A percentile compares a stretch with the other conserved stretches of the same genome.
Conservation (phyloP, 441 rosid genomes). For the Omphalea diandra region DNA sequence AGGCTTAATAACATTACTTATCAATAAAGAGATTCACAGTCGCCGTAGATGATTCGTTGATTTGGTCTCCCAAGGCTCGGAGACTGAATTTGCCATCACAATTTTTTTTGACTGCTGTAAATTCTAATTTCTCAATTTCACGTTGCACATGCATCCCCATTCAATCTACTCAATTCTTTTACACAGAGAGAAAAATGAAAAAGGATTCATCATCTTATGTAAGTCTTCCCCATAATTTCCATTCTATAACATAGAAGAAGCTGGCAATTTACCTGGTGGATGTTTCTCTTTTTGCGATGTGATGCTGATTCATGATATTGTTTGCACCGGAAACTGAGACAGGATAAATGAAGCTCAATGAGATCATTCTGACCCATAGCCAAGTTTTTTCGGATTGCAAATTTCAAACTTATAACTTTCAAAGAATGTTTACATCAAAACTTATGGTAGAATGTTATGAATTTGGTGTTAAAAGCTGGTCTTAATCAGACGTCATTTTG, state of each 20-base stretch:
- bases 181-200: neutral
- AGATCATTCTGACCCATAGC: neutral
- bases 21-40: slow-evolving; percentile 59
- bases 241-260: slow-evolving; percentile 18
- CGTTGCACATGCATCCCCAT: slow-evolving; percentile 21
- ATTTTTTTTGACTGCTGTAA: slow-evolving; percentile 37
- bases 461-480: no score
- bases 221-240: neutral
- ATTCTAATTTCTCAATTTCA: slow-evolving; percentile 23
- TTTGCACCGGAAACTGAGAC: neutral
- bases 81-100: slow-evolving; percentile 11
- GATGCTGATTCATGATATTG: neutral
- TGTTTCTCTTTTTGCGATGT: neutral
- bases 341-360: neutral
- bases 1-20: slow-evolving; percentile 45
- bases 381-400: no score
- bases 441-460: no score
- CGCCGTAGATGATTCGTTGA: slow-evolving; percentile 41
- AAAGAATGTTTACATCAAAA: no score
- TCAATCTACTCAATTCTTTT: slow-evolving; percentile 28
- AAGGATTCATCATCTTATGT: slow-evolving; percentile 7
- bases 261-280: slow-evolving; percentile 12
- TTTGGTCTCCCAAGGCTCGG: slow-evolving; percentile 19
- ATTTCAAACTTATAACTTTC: no score
- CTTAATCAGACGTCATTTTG: no score